Evolutionary conservation across 2,329 filamentous ascomycete genomes (phyloP).

Genomic region (Neonectria neomacrospora): DNA sequence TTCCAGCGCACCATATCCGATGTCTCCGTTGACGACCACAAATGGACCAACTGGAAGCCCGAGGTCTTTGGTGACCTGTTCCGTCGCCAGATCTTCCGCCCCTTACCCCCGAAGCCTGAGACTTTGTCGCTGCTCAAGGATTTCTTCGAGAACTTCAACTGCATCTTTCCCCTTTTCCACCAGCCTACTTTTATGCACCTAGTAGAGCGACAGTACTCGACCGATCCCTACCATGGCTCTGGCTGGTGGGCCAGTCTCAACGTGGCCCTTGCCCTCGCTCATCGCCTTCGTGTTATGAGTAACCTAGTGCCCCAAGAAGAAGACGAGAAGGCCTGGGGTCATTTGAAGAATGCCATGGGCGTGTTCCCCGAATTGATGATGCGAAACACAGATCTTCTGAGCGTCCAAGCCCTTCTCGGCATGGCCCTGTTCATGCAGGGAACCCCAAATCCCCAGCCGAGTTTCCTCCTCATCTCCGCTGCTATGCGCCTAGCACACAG

Average conservation of each 20-base stretch:
- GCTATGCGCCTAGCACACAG: slow-evolving; percentile 92
- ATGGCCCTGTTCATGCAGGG: slow-evolving; percentile 96
- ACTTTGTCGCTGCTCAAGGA: slow-evolving; percentile 89
- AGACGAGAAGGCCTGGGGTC: slow-evolving; percentile 93
- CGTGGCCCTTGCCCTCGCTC: slow-evolving; percentile 90
- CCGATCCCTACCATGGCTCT: slow-evolving; percentile 91
- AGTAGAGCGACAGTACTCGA: slow-evolving; percentile 91
- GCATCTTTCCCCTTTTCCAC: slow-evolving; percentile 97
- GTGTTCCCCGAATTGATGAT: slow-evolving; percentile 93
- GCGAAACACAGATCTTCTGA: slow-evolving; percentile 94
- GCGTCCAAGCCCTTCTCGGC: slow-evolving; percentile 91
- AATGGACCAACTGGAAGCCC: slow-evolving; percentile 98
- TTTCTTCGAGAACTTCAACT: slow-evolving; percentile 99
- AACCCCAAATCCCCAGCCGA: slow-evolving; percentile 94
- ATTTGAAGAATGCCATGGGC: slow-evolving; percentile 95
- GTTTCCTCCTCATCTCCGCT: slow-evolving; percentile 89
- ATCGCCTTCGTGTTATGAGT: slow-evolving; percentile 93
- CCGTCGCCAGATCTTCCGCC: slow-evolving; percentile 83
- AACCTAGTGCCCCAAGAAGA: slow-evolving; percentile 91
- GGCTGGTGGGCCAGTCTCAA: slow-evolving; percentile 99
- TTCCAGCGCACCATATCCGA: slow-evolving; percentile 96
- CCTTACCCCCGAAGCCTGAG: slow-evolving; percentile 86
- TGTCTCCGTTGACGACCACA: slow-evolving; percentile 91
- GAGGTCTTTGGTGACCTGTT: slow-evolving; percentile 96
- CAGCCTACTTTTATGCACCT: slow-evolving; percentile 99